phyloP scores from a whole-genome alignment of 1,284 basidiomycete species.

The Porodaedalea pini region DNA sequence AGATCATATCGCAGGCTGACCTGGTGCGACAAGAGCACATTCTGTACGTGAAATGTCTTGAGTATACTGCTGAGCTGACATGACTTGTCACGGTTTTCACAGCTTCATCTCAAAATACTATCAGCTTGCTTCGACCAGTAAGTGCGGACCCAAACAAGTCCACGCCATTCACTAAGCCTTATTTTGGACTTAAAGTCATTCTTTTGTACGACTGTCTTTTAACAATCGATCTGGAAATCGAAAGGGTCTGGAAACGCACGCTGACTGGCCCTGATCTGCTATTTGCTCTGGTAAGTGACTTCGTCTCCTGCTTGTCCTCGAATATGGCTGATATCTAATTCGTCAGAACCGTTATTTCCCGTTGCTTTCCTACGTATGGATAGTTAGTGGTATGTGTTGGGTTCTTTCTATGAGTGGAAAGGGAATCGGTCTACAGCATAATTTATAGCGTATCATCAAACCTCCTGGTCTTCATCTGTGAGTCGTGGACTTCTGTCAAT shows the following conservation, averaged over 20 bases:
- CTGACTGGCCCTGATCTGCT: slow-evolving; percentile 4
- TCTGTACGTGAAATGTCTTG: not conserved
- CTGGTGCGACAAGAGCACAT: not conserved
- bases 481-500: not conserved
- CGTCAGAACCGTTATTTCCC: slow-evolving; percentile 14
- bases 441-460: slow-evolving; percentile 3
- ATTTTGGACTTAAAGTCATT: slow-evolving; percentile 4
- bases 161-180: not conserved
- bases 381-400: not conserved
- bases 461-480: slow-evolving; percentile 4
- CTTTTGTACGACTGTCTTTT: slow-evolving; percentile 25
- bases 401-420: no score
- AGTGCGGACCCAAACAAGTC: not conserved
- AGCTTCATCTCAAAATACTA: slow-evolving; percentile 15
- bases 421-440: not conserved
- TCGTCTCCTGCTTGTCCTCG: not conserved
- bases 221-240: slow-evolving; percentile 25
- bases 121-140: slow-evolving; percentile 13
- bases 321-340: not conserved
- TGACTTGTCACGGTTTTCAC: no score
- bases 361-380: slow-evolving; percentile 1
- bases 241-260: slow-evolving; percentile 15
- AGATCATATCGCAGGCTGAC: no score
- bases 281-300: slow-evolving; percentile 11
- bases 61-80: not conserved